Conservation (phyloP, 345 rosid genomes). For the Acer saccharum region DNA sequence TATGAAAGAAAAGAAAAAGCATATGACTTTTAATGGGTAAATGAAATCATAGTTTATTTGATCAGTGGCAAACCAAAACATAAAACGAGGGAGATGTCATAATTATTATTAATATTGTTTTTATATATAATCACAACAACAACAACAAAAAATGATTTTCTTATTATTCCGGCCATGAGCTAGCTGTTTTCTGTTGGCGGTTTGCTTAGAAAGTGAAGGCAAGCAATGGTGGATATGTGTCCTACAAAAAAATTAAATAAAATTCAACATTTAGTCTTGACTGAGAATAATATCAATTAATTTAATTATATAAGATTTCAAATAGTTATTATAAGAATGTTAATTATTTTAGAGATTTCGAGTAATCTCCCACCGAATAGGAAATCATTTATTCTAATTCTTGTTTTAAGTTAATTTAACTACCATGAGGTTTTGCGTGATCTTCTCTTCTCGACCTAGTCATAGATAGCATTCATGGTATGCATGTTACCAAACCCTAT, state of each 20-base stretch:
- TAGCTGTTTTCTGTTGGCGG: constrained; percentile 17
- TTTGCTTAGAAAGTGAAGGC: constrained; percentile 18
- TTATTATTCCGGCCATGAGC: neutral
- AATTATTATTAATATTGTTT: neutral
- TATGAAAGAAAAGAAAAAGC: neutral
- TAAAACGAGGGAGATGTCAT: constrained; percentile 10
- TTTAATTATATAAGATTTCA: too few species aligned
- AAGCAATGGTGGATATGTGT: constrained; percentile 14
- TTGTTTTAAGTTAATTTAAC: neutral
- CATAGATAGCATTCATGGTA: neutral
- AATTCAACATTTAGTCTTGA: neutral
- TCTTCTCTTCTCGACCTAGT: neutral
- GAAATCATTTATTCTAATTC: constrained; percentile 8
- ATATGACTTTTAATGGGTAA: constrained; percentile 7
- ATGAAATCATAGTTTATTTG: constrained; percentile 12
- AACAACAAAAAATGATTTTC: neutral
- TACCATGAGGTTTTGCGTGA: constrained; percentile 13
- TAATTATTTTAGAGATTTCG: neutral
- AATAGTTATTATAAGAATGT: neutral
- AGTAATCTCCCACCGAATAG: constrained; percentile 14
- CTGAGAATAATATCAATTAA: neutral
- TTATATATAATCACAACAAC: neutral
- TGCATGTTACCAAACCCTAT: constrained; percentile 13
- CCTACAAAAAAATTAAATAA: constrained; percentile 1
- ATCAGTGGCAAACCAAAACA: constrained; percentile 28